Percentiles rank a stretch among this genome's conserved stretches.
Evolutionary conservation across 192 early-diverging fungal genomes (phyloP).

Genomic region (Allomyces javanicus): DNA sequence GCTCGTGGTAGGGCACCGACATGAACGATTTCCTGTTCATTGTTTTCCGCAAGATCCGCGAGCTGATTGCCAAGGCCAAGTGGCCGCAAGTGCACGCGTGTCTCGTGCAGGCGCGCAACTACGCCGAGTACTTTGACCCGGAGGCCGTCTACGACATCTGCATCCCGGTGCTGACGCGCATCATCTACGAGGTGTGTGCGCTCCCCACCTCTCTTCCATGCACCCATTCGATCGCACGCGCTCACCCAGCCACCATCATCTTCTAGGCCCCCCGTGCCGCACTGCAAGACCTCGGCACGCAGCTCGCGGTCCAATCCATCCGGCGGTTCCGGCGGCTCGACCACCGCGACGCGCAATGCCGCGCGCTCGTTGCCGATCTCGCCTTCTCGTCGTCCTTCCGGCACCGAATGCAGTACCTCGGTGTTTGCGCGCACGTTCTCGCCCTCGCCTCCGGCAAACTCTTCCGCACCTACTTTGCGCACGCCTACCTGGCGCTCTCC

Average conservation of each 20-base stretch:
- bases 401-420: neutral
- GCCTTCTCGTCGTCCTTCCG: neutral
- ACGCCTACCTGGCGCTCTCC: neutral
- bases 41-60: neutral
- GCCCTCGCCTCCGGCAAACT: neutral
- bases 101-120: neutral
- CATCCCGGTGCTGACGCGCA: neutral
- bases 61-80: neutral
- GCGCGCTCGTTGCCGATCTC: neutral
- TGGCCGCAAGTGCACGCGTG: neutral
- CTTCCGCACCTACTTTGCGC: neutral
- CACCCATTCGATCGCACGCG: too few relatives aligned
- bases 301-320: too few relatives aligned
- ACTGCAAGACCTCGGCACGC: too few relatives aligned
- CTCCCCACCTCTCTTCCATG: too few relatives aligned
- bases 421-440: neutral
- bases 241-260: too few relatives aligned
- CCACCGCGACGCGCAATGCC: neutral
- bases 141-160: neutral
- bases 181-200: neutral
- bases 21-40: neutral
- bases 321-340: neutral
- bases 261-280: too few relatives aligned
- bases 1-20: neutral
- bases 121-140: neutral